Evolutionary conservation across 331 rosid species (phyloP), one percentile per base, ranked within the genome.

Genomic region (Rosa hybrid): DNA sequence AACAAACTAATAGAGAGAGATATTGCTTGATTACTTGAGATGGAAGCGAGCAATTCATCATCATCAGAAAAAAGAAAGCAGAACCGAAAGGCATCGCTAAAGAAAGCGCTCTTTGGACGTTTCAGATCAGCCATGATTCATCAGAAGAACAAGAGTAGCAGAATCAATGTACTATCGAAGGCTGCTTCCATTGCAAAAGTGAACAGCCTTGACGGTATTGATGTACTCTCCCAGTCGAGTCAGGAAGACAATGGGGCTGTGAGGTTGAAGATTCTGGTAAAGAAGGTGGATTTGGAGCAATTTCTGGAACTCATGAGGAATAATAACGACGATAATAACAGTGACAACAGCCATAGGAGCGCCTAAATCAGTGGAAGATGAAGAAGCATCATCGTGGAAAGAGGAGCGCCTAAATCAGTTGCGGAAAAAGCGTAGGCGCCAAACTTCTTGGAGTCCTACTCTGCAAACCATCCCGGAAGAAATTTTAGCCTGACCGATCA

Each of bases 391-490:
- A 1, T 42, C 63, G 41, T 64, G 80, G 10, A 83, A 80, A 54
- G 90, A 88, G 56, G 88, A 88, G 71, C 27, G 90, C 21, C 67
- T 86, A 18, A 79, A 42, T 70, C 53, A 81, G 56, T 78, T 86
- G 81, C 30, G 84, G 82, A 76, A 72, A 77, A 88, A 85, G 82
- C 84, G 72, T 21, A 84, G 74, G 46, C 18, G 69, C 20, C 68
- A 68, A 18, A 56, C 74, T 45, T 80, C 74, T 6, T 91, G 94
- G 97, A 81, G 81, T 39, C 91, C 94, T 39, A 86, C 83, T 0
- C 83, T 50, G n/a, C 94, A 88, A 71, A 87, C 87, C 89, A 88
- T 92, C 83, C 94, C 90, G 7, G 97, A 90, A 84, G 87, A 88
- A 71, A 54, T 86, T 42, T 63, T 63, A 23, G 68, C 20, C 42